Evolutionary conservation across 176 grass and related monocot genomes (phyloP).

Genomic region (Ananas comosus): DNA sequence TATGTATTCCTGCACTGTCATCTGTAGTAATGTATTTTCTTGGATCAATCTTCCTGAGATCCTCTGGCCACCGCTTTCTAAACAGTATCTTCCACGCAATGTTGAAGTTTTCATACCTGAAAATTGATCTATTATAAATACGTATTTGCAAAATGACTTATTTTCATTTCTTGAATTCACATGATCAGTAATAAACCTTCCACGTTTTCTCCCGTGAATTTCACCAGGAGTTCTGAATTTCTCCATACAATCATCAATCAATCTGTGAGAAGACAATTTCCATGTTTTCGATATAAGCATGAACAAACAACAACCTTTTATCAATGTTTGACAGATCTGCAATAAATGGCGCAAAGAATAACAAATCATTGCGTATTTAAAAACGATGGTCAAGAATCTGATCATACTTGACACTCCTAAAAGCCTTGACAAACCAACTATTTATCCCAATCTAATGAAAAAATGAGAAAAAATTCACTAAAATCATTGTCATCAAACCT

Average conservation of each 20-base stretch:
- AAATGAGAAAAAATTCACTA: no score
- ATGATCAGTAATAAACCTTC: slow-evolving; percentile 30
- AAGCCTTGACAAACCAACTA: background rate
- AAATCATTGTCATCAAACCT: no score
- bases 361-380: no score
- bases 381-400: no score
- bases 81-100: slow-evolving; percentile 39
- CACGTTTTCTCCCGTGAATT: slow-evolving; percentile 31
- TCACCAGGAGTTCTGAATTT: background rate
- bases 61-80: slow-evolving; percentile 32
- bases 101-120: slow-evolving; percentile 49
- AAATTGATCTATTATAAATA: background rate
- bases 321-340: background rate
- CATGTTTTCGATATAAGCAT: background rate
- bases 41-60: background rate
- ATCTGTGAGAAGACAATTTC: slow-evolving; percentile 12
- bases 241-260: slow-evolving; percentile 6
- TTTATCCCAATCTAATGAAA: no score
- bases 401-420: background rate
- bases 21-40: background rate
- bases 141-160: background rate
- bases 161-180: background rate
- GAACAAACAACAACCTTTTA: background rate
- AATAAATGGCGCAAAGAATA: no score
- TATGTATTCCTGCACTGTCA: background rate